Evolutionary conservation across 208 protist species (phyloP), one percentile per base, ranked within the genome.

Genomic region (Vickermania ingenoplastis): DNA sequence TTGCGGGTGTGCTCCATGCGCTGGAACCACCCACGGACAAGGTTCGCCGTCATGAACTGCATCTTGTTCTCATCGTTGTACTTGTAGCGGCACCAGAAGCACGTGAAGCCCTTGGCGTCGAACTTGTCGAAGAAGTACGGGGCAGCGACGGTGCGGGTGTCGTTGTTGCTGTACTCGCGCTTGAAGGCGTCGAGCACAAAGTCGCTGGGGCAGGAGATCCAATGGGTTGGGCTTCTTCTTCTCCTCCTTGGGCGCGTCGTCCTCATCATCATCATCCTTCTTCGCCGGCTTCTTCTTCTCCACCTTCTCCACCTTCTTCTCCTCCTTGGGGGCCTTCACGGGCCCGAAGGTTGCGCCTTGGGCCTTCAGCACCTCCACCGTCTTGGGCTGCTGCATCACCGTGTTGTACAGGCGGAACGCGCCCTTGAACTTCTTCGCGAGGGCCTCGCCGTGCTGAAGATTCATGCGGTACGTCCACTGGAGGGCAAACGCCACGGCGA

Each of bases 41-140:
- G 77, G 77, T 91, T 91, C 31, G 83, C 76, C 51, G 83, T 91
- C 83, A 91, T 91, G 80, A 86, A 90, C 56, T 81, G 77, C 83
- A 76, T 83, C 66, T 71, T 81, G 65, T 83, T 86, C 52, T 86
- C 78, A 61, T 89, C 82, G 62, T 89, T 89, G 69, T 89, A 84
- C 74, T 86, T 89, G 79, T 86, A 86, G 54, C 67, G 61, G 67
- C 71, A 79, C 81, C 81, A 86, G 69, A 85, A 83, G 66, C 73
- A 72, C 27, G 81, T 81, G 76, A 79, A 89, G 66, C 81, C 81
- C 54, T 57, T 63, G 52, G 81, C 52, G 65, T 89, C 81, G 61
- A 69, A 86, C 63, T 86, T 36, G 31, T 69, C 24, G 67, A 86
- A 89, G 63, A 89, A 84, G 68, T 80, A 84, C 57, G 79, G 82